Evolutionary conservation across 345 rosid species (phyloP).

Genomic region (Arabis alpina): DNA sequence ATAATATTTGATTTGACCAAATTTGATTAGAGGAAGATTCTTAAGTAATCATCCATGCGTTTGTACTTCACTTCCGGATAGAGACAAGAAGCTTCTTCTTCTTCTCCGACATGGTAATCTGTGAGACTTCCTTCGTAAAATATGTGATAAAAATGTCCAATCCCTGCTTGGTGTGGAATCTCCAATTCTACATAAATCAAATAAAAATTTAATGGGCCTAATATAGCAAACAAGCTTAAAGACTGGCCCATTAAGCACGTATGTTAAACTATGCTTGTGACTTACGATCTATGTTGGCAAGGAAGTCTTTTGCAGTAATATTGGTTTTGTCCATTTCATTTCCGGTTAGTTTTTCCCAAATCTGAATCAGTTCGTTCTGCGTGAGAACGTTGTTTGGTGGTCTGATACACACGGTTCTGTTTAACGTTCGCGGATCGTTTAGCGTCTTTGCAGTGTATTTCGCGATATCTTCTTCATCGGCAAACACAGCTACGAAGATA

Average conservation of each 20-base stretch:
- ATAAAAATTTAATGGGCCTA: neutral
- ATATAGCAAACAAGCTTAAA: neutral
- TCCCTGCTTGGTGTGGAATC: conserved; percentile 59
- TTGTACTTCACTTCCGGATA: conserved; percentile 77
- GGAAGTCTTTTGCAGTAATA: conserved; percentile 55
- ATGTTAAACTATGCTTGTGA: too few relatives aligned
- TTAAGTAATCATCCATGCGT: conserved; percentile 69
- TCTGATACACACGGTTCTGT: conserved; percentile 65
- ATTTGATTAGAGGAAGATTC: conserved; percentile 42
- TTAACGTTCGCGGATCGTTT: conserved; percentile 68
- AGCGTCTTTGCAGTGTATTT: conserved; percentile 66
- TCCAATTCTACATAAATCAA: conserved; percentile 52
- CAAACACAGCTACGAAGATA: conserved; percentile 48
- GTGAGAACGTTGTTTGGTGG: conserved; percentile 64
- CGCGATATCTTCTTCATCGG: conserved; percentile 76
- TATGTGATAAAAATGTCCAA: conserved; percentile 84
- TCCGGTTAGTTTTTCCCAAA: conserved; percentile 73
- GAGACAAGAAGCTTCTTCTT: conserved; percentile 71
- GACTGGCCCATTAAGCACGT: neutral
- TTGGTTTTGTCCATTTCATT: conserved; percentile 49
- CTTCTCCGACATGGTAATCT: conserved; percentile 66
- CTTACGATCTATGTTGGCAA: conserved; percentile 67
- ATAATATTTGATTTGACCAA: conserved; percentile 5
- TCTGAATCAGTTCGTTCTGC: conserved; percentile 58
- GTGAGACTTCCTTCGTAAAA: conserved; percentile 84